A percentile compares a stretch with the other conserved stretches of the same genome.
Conservation (phyloP, 192 early-diverging fungal genomes). For the Geranomyces michiganensis region DNA sequence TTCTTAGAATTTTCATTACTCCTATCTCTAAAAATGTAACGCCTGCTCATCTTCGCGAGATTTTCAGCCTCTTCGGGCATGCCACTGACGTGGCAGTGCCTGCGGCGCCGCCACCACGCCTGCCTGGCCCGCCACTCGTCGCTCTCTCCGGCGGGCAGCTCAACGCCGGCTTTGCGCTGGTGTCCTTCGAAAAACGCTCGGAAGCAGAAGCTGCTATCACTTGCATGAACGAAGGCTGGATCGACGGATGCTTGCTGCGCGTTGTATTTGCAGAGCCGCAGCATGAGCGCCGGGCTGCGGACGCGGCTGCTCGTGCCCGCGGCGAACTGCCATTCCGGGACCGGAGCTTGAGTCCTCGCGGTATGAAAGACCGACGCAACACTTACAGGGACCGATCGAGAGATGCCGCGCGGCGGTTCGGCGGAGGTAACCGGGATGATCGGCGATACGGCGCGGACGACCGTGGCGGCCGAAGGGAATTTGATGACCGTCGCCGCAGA, state of each 20-base stretch:
- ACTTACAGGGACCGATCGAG: no score
- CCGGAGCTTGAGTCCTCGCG: no score
- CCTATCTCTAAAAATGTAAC: slow-evolving; percentile 31
- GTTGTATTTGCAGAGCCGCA: slow-evolving; percentile 6
- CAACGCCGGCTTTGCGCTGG: slow-evolving; percentile 22
- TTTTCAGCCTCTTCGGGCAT: slow-evolving; percentile 25
- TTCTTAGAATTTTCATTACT: slow-evolving; percentile 3
- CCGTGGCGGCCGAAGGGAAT: no score
- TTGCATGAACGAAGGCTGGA: slow-evolving; percentile 33
- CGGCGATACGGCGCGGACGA: no score
- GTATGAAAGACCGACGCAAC: no score
- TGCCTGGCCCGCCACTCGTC: background rate
- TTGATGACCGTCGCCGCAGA: no score
- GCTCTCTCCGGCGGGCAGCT: background rate
- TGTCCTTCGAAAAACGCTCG: slow-evolving; percentile 30
- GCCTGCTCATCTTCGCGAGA: slow-evolving; percentile 25
- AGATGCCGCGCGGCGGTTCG: no score
- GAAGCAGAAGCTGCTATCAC: slow-evolving; percentile 33
- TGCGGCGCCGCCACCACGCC: background rate
- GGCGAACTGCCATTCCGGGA: no score
- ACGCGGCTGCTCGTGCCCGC: no score
- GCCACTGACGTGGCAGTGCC: slow-evolving; percentile 17
- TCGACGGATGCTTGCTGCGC: slow-evolving; percentile 33
- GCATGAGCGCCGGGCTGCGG: no score
- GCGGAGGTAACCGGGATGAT: no score